These are phyloP conservation scores for Crithidia fasciculata DNA, from an alignment of 208 protist species.

Conservation along the genomic window DNA sequence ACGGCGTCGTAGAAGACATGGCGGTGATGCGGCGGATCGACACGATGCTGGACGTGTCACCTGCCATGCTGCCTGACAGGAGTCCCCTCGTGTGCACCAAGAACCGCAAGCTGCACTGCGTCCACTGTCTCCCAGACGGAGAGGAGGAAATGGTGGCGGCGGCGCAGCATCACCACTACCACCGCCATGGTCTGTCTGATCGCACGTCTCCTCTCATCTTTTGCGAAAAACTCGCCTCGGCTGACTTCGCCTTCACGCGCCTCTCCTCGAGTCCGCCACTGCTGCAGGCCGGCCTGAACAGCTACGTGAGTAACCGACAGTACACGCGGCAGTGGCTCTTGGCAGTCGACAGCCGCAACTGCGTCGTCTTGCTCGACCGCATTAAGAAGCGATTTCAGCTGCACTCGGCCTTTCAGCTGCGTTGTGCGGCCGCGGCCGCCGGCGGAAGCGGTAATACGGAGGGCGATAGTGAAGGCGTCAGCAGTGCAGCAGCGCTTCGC, in stretches of 20 bases:
- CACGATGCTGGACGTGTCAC: slow-evolving; percentile 21
- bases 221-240: slow-evolving; percentile 12
- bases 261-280: slow-evolving; percentile 24
- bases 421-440: background rate
- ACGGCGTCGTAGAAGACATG: slow-evolving; percentile 36
- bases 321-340: slow-evolving; percentile 44
- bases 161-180: background rate
- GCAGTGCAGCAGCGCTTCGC: too few relatives aligned
- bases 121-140: background rate
- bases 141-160: slow-evolving; percentile 12
- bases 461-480: too few relatives aligned
- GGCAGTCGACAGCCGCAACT: slow-evolving; percentile 35
- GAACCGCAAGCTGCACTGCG: slow-evolving; percentile 11
- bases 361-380: slow-evolving; percentile 42
- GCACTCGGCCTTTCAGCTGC: slow-evolving; percentile 25
- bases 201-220: slow-evolving; percentile 17
- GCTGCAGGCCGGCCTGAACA: slow-evolving; percentile 11
- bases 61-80: slow-evolving; percentile 13
- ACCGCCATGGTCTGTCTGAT: slow-evolving; percentile 2
- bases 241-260: slow-evolving; percentile 13
- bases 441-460: too few relatives aligned
- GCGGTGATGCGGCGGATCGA: slow-evolving; percentile 8
- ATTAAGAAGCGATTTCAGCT: slow-evolving; percentile 6
- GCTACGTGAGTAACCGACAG: slow-evolving; percentile 11
- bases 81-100: slow-evolving; percentile 25